Evolutionary conservation across 768 basidiomycete genomes (phyloP).

Genomic region (Mycena filopes): DNA sequence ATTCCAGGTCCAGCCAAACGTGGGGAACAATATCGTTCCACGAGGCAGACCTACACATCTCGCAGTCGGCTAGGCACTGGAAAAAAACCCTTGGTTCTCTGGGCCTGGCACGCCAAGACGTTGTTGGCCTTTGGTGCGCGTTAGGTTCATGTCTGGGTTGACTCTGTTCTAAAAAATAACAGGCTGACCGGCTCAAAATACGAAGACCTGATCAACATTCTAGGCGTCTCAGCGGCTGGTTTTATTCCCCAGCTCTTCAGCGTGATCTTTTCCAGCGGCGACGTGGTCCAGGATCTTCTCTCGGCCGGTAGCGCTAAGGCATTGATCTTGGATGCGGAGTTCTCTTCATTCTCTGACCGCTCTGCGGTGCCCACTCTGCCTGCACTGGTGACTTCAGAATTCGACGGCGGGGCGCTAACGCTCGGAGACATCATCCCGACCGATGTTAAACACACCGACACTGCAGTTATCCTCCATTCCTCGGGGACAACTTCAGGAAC

Average conservation of each 20-base stretch:
- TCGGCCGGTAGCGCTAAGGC: background rate
- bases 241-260: conserved; percentile 1
- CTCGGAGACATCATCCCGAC: background rate
- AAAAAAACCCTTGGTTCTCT: background rate
- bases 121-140: background rate
- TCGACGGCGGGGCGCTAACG: background rate
- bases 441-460: background rate
- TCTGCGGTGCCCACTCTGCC: background rate
- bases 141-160: too few relatives aligned
- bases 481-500: conserved; percentile 4
- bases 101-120: background rate
- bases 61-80: background rate
- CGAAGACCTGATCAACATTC: background rate
- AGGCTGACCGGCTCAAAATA: background rate
- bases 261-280: background rate
- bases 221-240: background rate
- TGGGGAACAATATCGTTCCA: background rate
- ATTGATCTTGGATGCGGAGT: background rate
- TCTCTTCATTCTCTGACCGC: background rate
- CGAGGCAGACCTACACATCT: background rate
- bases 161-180: background rate
- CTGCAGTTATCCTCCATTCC: background rate
- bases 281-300: background rate
- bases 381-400: background rate
- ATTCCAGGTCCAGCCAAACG: background rate